These are phyloP conservation scores for Chlorella sp. DNA, from an alignment of 139 green algal species.

Conservation along the genomic window DNA sequence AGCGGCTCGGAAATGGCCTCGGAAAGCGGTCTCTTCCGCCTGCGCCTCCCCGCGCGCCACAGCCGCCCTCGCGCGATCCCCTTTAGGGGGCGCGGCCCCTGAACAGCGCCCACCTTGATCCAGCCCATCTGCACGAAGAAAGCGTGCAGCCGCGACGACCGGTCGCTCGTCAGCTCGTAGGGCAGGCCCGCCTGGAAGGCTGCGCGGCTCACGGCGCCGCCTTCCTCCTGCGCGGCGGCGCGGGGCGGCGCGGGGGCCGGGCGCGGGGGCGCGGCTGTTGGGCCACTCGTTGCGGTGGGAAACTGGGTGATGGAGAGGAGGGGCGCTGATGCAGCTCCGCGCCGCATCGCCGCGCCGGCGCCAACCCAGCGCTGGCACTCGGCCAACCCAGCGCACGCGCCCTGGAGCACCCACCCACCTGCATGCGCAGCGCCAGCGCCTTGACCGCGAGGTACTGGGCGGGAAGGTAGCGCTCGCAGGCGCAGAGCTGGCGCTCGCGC, in stretches of 20 bases:
- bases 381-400: not conserved
- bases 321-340: not conserved
- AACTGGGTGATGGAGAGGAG: not conserved
- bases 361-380: slow-evolving; percentile 12
- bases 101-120: not conserved
- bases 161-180: too few relatives aligned
- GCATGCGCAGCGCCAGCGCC: slow-evolving; percentile 63
- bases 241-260: too few relatives aligned
- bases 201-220: too few relatives aligned
- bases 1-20: too few relatives aligned
- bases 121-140: slow-evolving; percentile 31
- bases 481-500: slow-evolving; percentile 84
- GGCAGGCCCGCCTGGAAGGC: too few relatives aligned
- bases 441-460: slow-evolving; percentile 85
- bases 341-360: not conserved
- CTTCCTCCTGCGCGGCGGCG: too few relatives aligned
- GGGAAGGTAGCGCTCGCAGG: slow-evolving; percentile 68
- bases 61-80: too few relatives aligned
- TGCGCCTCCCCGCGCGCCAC: too few relatives aligned
- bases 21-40: too few relatives aligned
- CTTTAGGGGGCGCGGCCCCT: too few relatives aligned
- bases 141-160: slow-evolving; percentile 25
- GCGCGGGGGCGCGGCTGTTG: too few relatives aligned
- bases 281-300: not conserved
- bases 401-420: slow-evolving; percentile 25